These are phyloP conservation scores for Fusarium sp. DNA, from an alignment of 2,329 filamentous ascomycete genomes.

Conservation along the genomic window DNA sequence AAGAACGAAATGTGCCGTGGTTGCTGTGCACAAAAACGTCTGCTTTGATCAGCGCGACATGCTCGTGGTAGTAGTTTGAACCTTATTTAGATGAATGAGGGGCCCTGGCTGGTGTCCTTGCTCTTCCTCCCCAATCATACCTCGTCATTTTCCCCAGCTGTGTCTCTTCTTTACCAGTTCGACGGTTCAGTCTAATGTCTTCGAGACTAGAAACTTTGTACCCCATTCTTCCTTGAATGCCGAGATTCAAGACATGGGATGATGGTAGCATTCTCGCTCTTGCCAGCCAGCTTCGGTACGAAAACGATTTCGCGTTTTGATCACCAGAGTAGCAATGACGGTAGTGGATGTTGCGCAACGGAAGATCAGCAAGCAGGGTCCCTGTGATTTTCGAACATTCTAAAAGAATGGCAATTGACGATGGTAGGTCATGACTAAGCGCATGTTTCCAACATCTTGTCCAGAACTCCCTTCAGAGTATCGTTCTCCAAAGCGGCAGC, in stretches of 20 bases:
- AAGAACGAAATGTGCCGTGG: not conserved
- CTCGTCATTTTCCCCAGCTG: slow-evolving; percentile 7
- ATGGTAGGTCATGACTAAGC: slow-evolving; percentile 53
- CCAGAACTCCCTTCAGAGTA: slow-evolving; percentile 85
- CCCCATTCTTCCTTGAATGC: slow-evolving; percentile 16
- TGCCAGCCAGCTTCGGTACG: slow-evolving; percentile 9
- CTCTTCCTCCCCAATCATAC: slow-evolving; percentile 38
- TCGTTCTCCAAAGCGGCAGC: slow-evolving; percentile 95
- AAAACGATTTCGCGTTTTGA: slow-evolving; percentile 13
- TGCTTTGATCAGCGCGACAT: slow-evolving; percentile 24
- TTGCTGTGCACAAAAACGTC: slow-evolving; percentile 6
- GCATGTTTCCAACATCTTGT: slow-evolving; percentile 94
- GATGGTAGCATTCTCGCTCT: slow-evolving; percentile 26
- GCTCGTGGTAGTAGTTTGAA: slow-evolving; percentile 27
- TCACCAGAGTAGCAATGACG: not conserved
- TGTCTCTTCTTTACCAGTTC: slow-evolving; percentile 15
- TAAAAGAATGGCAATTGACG: not conserved
- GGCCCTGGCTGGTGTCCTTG: slow-evolving; percentile 21
- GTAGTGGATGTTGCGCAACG: not conserved
- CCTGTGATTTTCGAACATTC: slow-evolving; percentile 1
- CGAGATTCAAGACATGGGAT: slow-evolving; percentile 28
- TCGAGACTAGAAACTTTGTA: slow-evolving; percentile 2
- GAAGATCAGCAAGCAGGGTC: slow-evolving; percentile 10
- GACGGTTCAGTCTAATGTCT: slow-evolving; percentile 23
- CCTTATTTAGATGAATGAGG: slow-evolving; percentile 40